These are phyloP conservation scores for Thalassiosira ordinaria DNA, from an alignment of 352 stramenopile genomes.

Conservation along the genomic window DNA sequence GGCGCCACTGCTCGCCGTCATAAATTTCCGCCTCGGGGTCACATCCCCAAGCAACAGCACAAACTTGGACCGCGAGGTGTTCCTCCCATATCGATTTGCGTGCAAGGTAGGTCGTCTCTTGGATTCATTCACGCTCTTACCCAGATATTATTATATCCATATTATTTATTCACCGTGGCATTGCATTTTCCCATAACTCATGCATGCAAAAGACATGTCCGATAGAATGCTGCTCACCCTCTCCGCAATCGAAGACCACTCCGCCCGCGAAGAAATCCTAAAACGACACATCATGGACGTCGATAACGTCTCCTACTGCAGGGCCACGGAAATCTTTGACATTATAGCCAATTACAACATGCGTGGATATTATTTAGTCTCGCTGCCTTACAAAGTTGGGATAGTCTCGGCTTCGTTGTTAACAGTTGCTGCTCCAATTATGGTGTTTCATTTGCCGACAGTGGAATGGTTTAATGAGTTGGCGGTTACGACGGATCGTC, in stretches of 20 bases:
- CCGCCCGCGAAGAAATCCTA: conserved; percentile 57
- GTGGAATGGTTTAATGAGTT: conserved; percentile 40
- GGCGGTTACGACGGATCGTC: conserved; percentile 28
- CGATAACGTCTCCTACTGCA: conserved; percentile 46
- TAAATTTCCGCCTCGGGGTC: not conserved
- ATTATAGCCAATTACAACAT: conserved; percentile 4
- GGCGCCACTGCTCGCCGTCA: not conserved
- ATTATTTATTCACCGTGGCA: not conserved
- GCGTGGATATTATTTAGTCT: conserved; percentile 17
- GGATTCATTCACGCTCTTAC: no score
- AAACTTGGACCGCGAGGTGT: conserved; percentile 1
- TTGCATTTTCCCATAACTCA: not conserved
- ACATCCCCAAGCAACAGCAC: not conserved
- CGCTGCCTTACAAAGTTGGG: conserved; percentile 26
- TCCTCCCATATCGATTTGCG: conserved; percentile 4
- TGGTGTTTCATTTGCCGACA: conserved; percentile 24
- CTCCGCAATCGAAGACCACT: conserved; percentile 48
- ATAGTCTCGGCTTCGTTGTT: not conserved
- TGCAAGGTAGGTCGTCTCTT: conserved; percentile 2
- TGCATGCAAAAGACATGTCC: conserved; percentile 53
- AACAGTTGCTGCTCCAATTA: not conserved
- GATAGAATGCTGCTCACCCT: conserved; percentile 59
- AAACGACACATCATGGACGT: conserved; percentile 68
- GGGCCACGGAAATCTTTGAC: not conserved
- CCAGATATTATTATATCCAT: not conserved